Conservation (phyloP, 352 stramenopile species). For the Hyaloperonospora arabidopsidis region DNA sequence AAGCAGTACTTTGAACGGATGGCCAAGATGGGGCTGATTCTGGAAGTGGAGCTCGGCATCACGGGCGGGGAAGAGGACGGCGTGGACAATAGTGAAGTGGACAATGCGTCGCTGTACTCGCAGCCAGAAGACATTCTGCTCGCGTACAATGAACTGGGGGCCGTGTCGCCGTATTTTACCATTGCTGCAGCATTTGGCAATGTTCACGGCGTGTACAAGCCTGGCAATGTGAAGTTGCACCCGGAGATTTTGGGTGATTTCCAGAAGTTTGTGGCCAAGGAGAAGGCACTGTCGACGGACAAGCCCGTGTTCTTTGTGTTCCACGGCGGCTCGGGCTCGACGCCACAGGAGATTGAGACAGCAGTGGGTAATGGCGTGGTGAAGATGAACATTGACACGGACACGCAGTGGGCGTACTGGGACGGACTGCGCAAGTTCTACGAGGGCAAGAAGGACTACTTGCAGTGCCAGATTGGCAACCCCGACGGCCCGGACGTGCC, state of each 20-base stretch:
- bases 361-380: slow-evolving; percentile 94
- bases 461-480: slow-evolving; percentile 98
- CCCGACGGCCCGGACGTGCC: slow-evolving; percentile 93
- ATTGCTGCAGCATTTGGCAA: slow-evolving; percentile 79
- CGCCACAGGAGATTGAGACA: slow-evolving; percentile 93
- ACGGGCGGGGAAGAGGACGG: slow-evolving; percentile 98
- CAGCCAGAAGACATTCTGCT: slow-evolving; percentile 54
- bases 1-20: slow-evolving; percentile 98
- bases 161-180: slow-evolving; percentile 91
- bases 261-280: slow-evolving; percentile 83
- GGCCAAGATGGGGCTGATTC: slow-evolving; percentile 91
- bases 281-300: slow-evolving; percentile 71
- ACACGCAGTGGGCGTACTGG: slow-evolving; percentile 99
- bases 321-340: slow-evolving; percentile 96
- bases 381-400: slow-evolving; percentile 99
- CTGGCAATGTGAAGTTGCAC: slow-evolving; percentile 98
- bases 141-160: slow-evolving; percentile 91
- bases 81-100: slow-evolving; percentile 95
- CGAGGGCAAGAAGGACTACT: slow-evolving; percentile 94
- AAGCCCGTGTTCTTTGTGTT: slow-evolving; percentile 98
- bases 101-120: slow-evolving; percentile 88
- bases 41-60: slow-evolving; percentile 98
- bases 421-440: slow-evolving; percentile 97
- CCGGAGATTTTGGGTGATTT: slow-evolving; percentile 95
- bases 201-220: slow-evolving; percentile 95